Evolutionary conservation across 257 asterid species (phyloP).

Genomic region (Verbascum thapsus): DNA sequence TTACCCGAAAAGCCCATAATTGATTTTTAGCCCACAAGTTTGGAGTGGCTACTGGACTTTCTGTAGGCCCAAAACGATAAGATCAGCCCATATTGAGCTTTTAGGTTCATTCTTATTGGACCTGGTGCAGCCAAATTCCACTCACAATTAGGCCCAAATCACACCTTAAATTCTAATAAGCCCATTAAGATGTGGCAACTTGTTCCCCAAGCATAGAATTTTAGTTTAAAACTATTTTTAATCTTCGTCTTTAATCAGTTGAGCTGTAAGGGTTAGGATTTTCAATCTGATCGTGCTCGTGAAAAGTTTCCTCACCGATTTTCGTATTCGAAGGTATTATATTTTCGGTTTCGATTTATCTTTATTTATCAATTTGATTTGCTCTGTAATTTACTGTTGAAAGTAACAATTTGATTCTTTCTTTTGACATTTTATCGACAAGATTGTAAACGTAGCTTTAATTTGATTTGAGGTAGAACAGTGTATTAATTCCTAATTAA

Average conservation of each 20-base stretch:
- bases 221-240: neutral
- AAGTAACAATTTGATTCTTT: neutral
- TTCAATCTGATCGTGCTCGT: neutral
- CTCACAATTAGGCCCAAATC: neutral
- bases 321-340: constrained; percentile 10
- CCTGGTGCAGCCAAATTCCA: neutral
- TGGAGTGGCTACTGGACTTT: no score
- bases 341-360: neutral
- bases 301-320: neutral
- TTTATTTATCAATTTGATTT: neutral
- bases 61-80: no score
- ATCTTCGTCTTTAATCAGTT: neutral
- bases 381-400: neutral
- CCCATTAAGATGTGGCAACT: constrained; percentile 9
- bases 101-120: neutral
- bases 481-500: no score
- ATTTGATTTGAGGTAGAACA: no score
- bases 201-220: constrained; percentile 10
- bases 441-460: no score
- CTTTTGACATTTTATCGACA: neutral
- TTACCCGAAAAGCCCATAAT: no score
- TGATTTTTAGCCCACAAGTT: no score
- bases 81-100: no score
- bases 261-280: constrained; percentile 10
- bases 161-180: no score